Conservation (phyloP, 1,139 yeast species). For the Sugiyamaella grinbergsii region DNA sequence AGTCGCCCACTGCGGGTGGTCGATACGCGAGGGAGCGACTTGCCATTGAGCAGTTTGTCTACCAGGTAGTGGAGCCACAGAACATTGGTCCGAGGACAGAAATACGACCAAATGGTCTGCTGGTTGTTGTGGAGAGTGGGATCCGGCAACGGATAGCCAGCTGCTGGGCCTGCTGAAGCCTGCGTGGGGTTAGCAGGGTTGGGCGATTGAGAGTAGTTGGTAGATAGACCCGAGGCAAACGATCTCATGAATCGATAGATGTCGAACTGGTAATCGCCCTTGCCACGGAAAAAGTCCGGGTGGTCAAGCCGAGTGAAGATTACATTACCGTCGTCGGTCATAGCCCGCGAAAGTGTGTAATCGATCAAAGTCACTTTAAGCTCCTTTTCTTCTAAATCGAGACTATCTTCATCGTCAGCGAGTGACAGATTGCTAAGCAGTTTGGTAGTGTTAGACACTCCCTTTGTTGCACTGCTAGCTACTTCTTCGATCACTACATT, state of each 20-base stretch:
- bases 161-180: constrained; percentile 8
- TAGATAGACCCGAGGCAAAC: constrained; percentile 27
- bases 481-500: constrained; percentile 47
- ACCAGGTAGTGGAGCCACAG: constrained; percentile 54
- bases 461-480: too few species aligned
- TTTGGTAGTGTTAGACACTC: constrained; percentile 19
- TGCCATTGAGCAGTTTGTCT: constrained; percentile 47
- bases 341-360: constrained; percentile 55
- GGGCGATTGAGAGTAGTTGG: constrained; percentile 11
- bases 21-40: constrained; percentile 38
- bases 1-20: constrained; percentile 35
- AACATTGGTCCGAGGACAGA: constrained; percentile 50
- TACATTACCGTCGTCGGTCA: constrained; percentile 30
- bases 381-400: constrained; percentile 25
- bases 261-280: constrained; percentile 56
- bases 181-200: constrained; percentile 10
- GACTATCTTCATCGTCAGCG: constrained; percentile 23
- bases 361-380: constrained; percentile 57
- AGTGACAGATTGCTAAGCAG: constrained; percentile 25
- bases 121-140: background rate
- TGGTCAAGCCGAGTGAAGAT: constrained; percentile 47
- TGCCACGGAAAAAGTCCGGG: constrained; percentile 54
- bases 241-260: constrained; percentile 52
- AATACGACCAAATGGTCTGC: constrained; percentile 47
- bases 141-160: constrained; percentile 9